Base-by-base conservation (phyloP, 2,329 filamentous ascomycete species). In the Sphaceloma murrayae region DNA sequence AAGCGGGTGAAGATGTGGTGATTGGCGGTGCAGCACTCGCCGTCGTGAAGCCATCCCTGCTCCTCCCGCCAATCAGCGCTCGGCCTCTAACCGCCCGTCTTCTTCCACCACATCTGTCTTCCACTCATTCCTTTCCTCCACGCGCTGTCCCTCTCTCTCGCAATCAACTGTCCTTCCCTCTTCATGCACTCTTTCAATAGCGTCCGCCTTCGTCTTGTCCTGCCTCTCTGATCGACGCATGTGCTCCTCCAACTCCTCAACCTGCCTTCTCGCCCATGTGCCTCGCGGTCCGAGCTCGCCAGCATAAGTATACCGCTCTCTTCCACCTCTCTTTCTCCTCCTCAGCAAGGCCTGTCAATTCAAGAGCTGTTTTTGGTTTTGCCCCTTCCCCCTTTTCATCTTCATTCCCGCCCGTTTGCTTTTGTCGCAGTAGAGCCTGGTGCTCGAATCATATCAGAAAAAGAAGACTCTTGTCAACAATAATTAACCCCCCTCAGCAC, bases 281-380 rank as follows among this genome's bases (percentile, higher is more conserved):
- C 33, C 24, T 22, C 19, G 14, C 16, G 26, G 26, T 34, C 32
- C 43, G 18, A 46, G 31, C 43, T 40, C 17, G 29, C 24, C 18
- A 30, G 40, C 48, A 51, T 50, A 46, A 49, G 47, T 48, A 50
- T 48, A 48, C 22, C 34, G 19, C 14, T 43, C 18, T 48, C 10
- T 49, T 50, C 54, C 48, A 11, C 56, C 55, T 54, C 49, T 56
- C 60, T 59, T 56, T 60, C 57, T 67, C 47, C 39, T 43, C 63
- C 66, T 62, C 65, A 70, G 67, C 67, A 69, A 70, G 67, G 42
- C 64, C 56, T 67, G 65, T 68, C 61, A 68, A 68, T 55, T 61
- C 55, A 54, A 67, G 67, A 69, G 65, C 64, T 69, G 67, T 62
- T 60, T 63, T 56, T 66, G 66, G 59, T 63, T 61, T 55, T 53